Evolutionary conservation across 352 stramenopile genomes (phyloP).

Genomic region (Elongisporangium senticosum): DNA sequence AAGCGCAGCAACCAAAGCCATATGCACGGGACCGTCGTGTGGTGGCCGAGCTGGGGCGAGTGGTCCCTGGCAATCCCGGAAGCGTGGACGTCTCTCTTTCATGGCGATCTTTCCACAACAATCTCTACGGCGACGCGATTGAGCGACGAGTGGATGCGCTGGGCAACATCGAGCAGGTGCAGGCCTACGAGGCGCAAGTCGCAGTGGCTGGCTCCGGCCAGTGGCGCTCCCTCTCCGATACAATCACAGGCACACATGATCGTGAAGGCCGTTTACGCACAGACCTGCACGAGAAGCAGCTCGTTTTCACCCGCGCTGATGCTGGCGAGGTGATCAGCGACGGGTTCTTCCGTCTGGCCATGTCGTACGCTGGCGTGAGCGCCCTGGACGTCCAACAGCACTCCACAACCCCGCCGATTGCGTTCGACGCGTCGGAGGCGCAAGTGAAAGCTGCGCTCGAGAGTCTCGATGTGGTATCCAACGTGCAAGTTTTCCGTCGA

Average conservation of each 20-base stretch:
- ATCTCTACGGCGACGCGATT: conserved; percentile 5
- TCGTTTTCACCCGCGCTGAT: conserved; percentile 45
- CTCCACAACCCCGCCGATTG: conserved; percentile 49
- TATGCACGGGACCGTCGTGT: conserved; percentile 14
- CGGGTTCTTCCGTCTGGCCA: conserved; percentile 46
- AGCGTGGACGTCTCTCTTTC: conserved; percentile 26
- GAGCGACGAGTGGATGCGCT: conserved; percentile 7
- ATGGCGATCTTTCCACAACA: conserved; percentile 42
- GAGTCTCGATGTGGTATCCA: conserved; percentile 55
- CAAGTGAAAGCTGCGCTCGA: conserved; percentile 67
- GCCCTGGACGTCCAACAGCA: conserved; percentile 29
- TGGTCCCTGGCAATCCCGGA: conserved; percentile 35
- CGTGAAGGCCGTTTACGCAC: background rate
- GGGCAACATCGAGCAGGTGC: conserved; percentile 21
- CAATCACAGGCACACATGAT: conserved; percentile 24
- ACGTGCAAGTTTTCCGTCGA: conserved; percentile 48
- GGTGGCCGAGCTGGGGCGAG: conserved; percentile 18
- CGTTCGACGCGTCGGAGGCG: conserved; percentile 61
- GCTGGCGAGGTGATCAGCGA: conserved; percentile 33
- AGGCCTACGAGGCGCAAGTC: conserved; percentile 55
- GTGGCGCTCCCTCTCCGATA: conserved; percentile 28
- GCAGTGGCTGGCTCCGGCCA: conserved; percentile 29
- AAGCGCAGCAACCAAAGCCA: background rate
- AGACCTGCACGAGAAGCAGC: conserved; percentile 39
- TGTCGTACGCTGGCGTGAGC: conserved; percentile 36